These are phyloP conservation scores for Ogataea corticis DNA, from an alignment of 805 yeast species.

Conservation along the genomic window DNA sequence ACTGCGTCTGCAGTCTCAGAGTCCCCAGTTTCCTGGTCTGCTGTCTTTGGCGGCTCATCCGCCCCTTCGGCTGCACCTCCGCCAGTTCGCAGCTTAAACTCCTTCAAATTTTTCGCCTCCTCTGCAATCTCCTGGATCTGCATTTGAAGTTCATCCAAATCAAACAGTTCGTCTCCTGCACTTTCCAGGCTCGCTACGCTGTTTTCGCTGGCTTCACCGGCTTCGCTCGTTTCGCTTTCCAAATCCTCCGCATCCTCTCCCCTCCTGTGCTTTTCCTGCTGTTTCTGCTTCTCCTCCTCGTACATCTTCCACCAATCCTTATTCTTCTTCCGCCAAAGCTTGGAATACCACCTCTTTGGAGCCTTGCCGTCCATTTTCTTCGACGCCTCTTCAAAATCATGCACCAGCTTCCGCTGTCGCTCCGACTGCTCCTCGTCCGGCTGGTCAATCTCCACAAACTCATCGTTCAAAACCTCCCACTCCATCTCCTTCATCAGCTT, in stretches of 20 bases:
- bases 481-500: conserved; percentile 65
- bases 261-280: conserved; percentile 25
- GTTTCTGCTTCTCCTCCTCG: conserved; percentile 40
- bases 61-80: no score
- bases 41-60: not conserved
- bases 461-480: conserved; percentile 84
- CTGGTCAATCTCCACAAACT: conserved; percentile 93
- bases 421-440: conserved; percentile 88
- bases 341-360: conserved; percentile 45
- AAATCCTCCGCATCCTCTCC: conserved; percentile 17
- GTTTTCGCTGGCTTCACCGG: conserved; percentile 10
- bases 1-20: not conserved
- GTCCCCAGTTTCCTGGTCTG: not conserved
- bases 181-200: not conserved
- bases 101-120: conserved; percentile 30
- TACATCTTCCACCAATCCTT: conserved; percentile 61
- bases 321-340: conserved; percentile 44
- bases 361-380: conserved; percentile 43
- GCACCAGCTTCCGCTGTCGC: conserved; percentile 76
- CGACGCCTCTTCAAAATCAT: conserved; percentile 85
- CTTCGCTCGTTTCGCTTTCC: conserved; percentile 3
- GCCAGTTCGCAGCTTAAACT: conserved; percentile 17
- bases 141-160: conserved; percentile 42
- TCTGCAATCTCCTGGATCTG: conserved; percentile 48
- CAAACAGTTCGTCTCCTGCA: conserved; percentile 39